These are phyloP conservation scores for Dioszegia aurantiaca DNA, from an alignment of 768 basidiomycete genomes.

Conservation along the genomic window DNA sequence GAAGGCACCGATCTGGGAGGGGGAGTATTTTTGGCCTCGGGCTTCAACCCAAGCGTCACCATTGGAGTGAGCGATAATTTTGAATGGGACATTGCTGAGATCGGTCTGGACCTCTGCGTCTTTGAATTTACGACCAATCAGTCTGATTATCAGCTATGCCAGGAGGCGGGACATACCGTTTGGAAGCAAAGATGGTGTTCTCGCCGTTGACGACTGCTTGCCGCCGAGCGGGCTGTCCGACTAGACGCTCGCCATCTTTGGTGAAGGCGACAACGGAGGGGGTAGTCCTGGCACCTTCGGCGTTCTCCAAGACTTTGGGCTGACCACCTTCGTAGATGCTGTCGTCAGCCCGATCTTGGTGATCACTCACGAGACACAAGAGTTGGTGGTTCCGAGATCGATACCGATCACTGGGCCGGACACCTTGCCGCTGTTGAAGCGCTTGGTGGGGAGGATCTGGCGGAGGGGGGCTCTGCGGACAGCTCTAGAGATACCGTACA, in stretches of 20 bases:
- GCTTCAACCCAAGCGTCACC: slow-evolving; percentile 69
- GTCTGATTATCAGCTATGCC: slow-evolving; percentile 26
- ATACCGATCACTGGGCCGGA: slow-evolving; percentile 65
- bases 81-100: slow-evolving; percentile 61
- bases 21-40: slow-evolving; percentile 72
- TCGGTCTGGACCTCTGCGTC: slow-evolving; percentile 94
- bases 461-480: slow-evolving; percentile 17
- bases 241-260: slow-evolving; percentile 92
- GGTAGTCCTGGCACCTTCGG: slow-evolving; percentile 95
- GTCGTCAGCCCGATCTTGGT: slow-evolving; percentile 56
- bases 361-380: slow-evolving; percentile 50
- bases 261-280: slow-evolving; percentile 99
- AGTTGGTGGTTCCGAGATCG: slow-evolving; percentile 67
- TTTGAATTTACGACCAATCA: slow-evolving; percentile 84
- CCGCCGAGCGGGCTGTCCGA: slow-evolving; percentile 93
- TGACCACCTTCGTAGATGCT: slow-evolving; percentile 90
- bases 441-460: slow-evolving; percentile 55
- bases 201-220: slow-evolving; percentile 93
- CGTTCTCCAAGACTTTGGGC: slow-evolving; percentile 91
- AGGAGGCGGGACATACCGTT: slow-evolving; percentile 34
- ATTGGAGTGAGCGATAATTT: slow-evolving; percentile 61
- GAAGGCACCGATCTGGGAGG: slow-evolving; percentile 55
- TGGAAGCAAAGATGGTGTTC: slow-evolving; percentile 80
- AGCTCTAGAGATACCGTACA: slow-evolving; percentile 26
- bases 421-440: slow-evolving; percentile 96